Percentiles rank a stretch among this genome's conserved stretches.
Evolutionary conservation across 805 yeast genomes (phyloP).

Genomic region (Saccharomyces eubayanus): DNA sequence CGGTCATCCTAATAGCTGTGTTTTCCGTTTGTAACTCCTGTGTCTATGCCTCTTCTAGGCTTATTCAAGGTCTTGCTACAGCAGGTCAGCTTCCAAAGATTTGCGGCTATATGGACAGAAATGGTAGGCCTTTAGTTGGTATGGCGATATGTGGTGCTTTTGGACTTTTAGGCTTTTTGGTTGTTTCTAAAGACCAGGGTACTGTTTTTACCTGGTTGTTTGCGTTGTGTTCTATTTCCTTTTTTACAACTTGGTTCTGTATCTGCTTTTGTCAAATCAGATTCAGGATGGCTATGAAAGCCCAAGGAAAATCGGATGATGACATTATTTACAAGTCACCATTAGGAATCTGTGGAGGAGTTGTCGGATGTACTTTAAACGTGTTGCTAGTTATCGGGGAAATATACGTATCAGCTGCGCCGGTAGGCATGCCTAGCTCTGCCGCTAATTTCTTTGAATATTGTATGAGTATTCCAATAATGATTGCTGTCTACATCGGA

Average conservation of each 20-base stretch:
- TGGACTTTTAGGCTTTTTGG: conserved; percentile 50
- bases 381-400: conserved; percentile 51
- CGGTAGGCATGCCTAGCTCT: conserved; percentile 36
- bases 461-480: conserved; percentile 41
- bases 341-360: conserved; percentile 52
- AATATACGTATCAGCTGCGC: conserved; percentile 67
- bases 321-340: conserved; percentile 52
- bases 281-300: conserved; percentile 48
- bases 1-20: conserved; percentile 47
- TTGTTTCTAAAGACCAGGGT: conserved; percentile 47
- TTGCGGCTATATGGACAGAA: conserved; percentile 38
- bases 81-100: conserved; percentile 44
- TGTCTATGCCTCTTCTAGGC: conserved; percentile 50
- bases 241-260: conserved; percentile 69
- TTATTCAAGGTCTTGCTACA: conserved; percentile 41
- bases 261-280: conserved; percentile 58
- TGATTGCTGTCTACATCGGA: conserved; percentile 37
- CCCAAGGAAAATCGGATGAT: conserved; percentile 47
- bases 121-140: conserved; percentile 48
- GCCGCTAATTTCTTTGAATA: conserved; percentile 41
- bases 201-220: conserved; percentile 62
- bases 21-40: conserved; percentile 52
- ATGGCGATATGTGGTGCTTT: conserved; percentile 35
- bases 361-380: conserved; percentile 45
- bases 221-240: conserved; percentile 63